Evolutionary conservation across 768 basidiomycete species (phyloP), one percentile per base, ranked within the genome.

Genomic region (Tulasnella sp.): DNA sequence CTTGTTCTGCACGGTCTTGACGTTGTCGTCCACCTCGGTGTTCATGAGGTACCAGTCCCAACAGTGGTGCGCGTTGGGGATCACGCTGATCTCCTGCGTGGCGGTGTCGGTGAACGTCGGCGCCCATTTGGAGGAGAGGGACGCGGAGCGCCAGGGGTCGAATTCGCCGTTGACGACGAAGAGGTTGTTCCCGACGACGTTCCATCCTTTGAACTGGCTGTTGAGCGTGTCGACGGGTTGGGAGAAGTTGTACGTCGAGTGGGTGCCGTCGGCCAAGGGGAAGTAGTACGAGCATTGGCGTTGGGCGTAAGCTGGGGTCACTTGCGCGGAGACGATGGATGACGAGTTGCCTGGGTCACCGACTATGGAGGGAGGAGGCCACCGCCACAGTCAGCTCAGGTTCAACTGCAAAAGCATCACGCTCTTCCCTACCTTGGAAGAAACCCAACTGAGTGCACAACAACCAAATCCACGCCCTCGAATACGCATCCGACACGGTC

Each of bases 71-170:
- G 29, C 71, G 14, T 62, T 22, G 40, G 71, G 35, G 17, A 72
- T 64, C 16, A 72, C 37, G 37, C 22, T 35, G 39, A 72, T 65
- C 26, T 72, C 34, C 17, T 72, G 71, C 6, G 59, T 72, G 9
- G 37, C 32, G 34, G 62, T 64, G 39, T 72, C 37, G 37, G n/a
- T 22, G 64, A 32, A 44, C 5, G 32, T 26, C 1, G 71, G 71
- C 9, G 35, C 71, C 62, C 62, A 74, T 14, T 42, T 41, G 34
- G 69, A 71, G 1, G 69, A 71, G 34, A 74, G 32, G n/a, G 73
- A 71, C 16, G 73, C 73, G 35, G 37, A 71, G 17, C 63, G 59
- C 73, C 73, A 74, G 6, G 73, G 73, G 62, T 74, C 73, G 62
- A 39, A 71, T 44, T 72, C 41, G 7, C 73, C 73, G 36, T 74